Conservation (phyloP, 768 basidiomycete genomes). For the Suillus clintonianus region DNA sequence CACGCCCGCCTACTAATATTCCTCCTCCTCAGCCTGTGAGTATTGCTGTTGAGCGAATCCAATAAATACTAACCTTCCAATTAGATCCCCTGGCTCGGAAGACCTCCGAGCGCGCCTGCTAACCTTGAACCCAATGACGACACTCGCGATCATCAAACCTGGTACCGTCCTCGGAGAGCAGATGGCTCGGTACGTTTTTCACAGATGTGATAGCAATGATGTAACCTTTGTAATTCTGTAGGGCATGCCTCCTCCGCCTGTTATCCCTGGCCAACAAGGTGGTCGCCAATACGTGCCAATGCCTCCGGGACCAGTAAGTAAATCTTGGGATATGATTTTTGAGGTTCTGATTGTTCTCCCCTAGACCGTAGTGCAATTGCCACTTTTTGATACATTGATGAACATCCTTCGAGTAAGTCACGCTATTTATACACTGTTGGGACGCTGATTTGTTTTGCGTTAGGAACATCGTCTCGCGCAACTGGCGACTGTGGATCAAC, state of each 20-base stretch:
- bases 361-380: slow-evolving; percentile 63
- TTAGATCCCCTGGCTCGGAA: background rate
- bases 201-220: background rate
- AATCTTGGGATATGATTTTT: background rate
- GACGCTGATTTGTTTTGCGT: slow-evolving; percentile 7
- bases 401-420: slow-evolving; percentile 60
- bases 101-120: slow-evolving; percentile 27
- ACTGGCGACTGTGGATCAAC: slow-evolving; percentile 74
- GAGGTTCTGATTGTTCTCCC: slow-evolving; percentile 7
- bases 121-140: slow-evolving; percentile 17
- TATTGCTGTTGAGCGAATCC: background rate
- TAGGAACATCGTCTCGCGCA: slow-evolving; percentile 80
- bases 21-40: slow-evolving; percentile 26
- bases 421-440: slow-evolving; percentile 1
- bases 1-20: slow-evolving; percentile 19
- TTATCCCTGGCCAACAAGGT: slow-evolving; percentile 23
- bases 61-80: background rate
- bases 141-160: slow-evolving; percentile 17
- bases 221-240: slow-evolving; percentile 9
- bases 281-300: slow-evolving; percentile 41
- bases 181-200: slow-evolving; percentile 15
- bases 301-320: slow-evolving; percentile 59
- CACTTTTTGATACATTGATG: slow-evolving; percentile 71
- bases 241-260: slow-evolving; percentile 29
- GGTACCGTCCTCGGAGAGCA: slow-evolving; percentile 22